Evolutionary conservation across 305 asterid species (phyloP), one percentile per base, ranked within the genome.

Genomic region (Rubia balearica): DNA sequence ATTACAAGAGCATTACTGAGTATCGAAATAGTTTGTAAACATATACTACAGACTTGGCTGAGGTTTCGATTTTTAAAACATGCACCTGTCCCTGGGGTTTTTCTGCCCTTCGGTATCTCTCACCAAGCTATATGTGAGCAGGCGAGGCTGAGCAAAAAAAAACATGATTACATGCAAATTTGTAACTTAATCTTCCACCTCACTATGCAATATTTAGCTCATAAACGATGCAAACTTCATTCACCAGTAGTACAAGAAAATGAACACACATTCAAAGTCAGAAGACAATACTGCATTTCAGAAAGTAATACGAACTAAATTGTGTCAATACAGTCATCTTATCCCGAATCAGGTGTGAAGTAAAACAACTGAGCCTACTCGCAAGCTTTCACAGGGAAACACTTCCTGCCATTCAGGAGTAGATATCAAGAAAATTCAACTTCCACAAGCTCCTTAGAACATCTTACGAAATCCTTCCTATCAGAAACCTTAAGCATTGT

Each of bases 401-500:
- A 53, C 24, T 30, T 16, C 21, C 64, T n/a, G 38, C 13, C 38
- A 6, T 36, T 48, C 51, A 16, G 48, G 53, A 42, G 53, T 3
- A 8, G 46, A 24, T 11, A 53, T 10, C 12, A 8, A 8, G n/a
- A 53, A 10, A 51, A 33, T 12, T 46, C n/a, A 16, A 30, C 57
- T 38, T 13, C 38, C 62, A 33, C 41, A 43, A 30, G 42, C 62
- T 51, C 5, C 13, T 9, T 33, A 10, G 38, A 49, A 49, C 17
- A 30, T 60, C 57, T 41, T 65, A 1, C 12, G 24, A 19, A 30
- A 12, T 17, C 9, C 5, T 40, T n/a, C 14, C 16, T 6, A 27
- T 70, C 49, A 40, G 56, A 70, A 57, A 40, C 73, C 27, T 69
- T 36, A 57, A 41, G 33, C 66, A 57, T 22, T 40, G 17, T 70